A percentile compares a stretch with the other conserved stretches of the same genome.
Conservation (phyloP, 768 basidiomycete genomes). For the Calocera viscosa region DNA sequence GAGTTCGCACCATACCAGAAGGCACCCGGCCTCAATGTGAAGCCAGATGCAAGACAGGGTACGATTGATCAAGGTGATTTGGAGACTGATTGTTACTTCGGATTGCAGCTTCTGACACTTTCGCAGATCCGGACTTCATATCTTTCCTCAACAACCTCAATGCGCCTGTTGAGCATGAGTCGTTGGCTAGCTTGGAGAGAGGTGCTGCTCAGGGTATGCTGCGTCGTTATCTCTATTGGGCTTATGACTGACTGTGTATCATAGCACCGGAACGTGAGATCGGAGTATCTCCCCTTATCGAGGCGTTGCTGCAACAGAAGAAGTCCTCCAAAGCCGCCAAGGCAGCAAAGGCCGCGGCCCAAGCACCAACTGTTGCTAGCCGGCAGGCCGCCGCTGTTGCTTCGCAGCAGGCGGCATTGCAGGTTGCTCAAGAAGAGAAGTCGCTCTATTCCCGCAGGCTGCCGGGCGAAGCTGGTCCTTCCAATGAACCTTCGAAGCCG, state of each 20-base stretch:
- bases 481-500: neutral
- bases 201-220: conserved; percentile 13
- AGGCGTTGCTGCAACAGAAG: conserved; percentile 43
- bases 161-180: conserved; percentile 35
- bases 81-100: no score
- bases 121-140: conserved; percentile 64
- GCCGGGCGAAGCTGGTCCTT: neutral
- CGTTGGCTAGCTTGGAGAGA: conserved; percentile 44
- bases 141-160: conserved; percentile 71
- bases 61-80: conserved; percentile 75
- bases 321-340: conserved; percentile 52
- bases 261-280: conserved; percentile 33
- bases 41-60: conserved; percentile 63
- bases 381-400: neutral
- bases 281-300: conserved; percentile 82
- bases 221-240: neutral
- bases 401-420: neutral
- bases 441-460: neutral
- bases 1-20: conserved; percentile 93
- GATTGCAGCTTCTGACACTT: neutral
- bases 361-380: conserved; percentile 3
- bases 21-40: conserved; percentile 59
- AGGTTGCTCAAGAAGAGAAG: neutral
- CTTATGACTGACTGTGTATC: neutral
- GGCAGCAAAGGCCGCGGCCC: conserved; percentile 27